These are phyloP conservation scores for Nicotiana tabacum DNA, from an alignment of 257 asterid species.

Conservation along the genomic window DNA sequence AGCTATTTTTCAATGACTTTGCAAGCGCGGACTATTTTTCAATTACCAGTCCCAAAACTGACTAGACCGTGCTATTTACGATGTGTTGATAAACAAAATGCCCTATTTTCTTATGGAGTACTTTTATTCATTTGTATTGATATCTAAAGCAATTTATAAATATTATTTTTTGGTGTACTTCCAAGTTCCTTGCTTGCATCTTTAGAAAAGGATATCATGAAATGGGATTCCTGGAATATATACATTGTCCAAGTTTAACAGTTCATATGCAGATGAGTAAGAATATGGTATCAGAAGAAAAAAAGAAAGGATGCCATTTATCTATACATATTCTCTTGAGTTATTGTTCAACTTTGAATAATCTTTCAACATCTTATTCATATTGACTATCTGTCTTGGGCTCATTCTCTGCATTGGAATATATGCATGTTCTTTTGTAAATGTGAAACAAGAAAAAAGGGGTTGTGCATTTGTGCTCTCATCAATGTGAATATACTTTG, in stretches of 20 bases:
- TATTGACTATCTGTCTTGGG: not conserved
- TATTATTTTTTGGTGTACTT: not conserved
- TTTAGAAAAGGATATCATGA: not conserved
- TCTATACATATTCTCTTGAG: conserved; percentile 5
- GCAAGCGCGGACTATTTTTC: too few species aligned
- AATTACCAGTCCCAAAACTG: too few species aligned
- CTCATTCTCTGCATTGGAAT: not conserved
- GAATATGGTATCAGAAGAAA: not conserved
- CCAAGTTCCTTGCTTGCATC: not conserved
- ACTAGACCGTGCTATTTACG: too few species aligned
- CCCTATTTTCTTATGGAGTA: not conserved
- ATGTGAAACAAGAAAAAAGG: conserved; percentile 5
- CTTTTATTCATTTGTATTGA: not conserved
- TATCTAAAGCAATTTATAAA: not conserved
- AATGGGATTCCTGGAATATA: conserved; percentile 6
- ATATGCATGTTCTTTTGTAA: not conserved
- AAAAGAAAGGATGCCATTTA: not conserved
- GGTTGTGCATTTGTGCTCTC: not conserved
- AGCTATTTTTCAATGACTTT: too few species aligned
- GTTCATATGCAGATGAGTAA: not conserved
- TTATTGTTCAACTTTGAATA: conserved; percentile 1
- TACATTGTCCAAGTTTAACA: not conserved
- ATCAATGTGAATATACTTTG: conserved; percentile 11
- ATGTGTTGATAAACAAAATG: not conserved
- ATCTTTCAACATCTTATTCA: conserved; percentile 4